These are phyloP conservation scores for Suillus sp. DNA, from an alignment of 768 basidiomycete species.

Conservation along the genomic window DNA sequence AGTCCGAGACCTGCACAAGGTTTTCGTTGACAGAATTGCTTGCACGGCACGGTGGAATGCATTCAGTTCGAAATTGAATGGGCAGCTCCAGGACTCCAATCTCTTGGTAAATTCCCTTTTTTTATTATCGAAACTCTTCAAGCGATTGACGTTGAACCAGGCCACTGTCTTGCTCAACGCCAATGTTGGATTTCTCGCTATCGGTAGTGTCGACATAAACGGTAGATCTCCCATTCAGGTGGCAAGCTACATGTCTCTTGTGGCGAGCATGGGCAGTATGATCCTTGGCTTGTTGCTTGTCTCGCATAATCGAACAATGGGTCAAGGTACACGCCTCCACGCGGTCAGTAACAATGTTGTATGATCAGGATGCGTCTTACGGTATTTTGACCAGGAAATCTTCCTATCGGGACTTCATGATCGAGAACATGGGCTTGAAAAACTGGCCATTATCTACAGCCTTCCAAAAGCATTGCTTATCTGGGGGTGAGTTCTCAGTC, in stretches of 20 bases:
- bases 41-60: constrained; percentile 41
- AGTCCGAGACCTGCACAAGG: constrained; percentile 41
- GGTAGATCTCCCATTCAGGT: constrained; percentile 35
- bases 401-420: constrained; percentile 25
- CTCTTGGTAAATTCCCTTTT: constrained; percentile 44
- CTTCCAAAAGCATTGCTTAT: constrained; percentile 57
- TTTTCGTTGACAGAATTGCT: constrained; percentile 42
- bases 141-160: constrained; percentile 30
- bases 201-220: constrained; percentile 40
- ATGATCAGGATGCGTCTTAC: constrained; percentile 11
- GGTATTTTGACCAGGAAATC: constrained; percentile 14
- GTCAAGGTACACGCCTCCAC: constrained; percentile 30
- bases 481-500: constrained; percentile 51
- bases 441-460: constrained; percentile 52
- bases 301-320: constrained; percentile 41
- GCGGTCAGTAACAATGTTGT: constrained; percentile 35
- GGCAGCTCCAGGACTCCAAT: constrained; percentile 54
- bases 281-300: constrained; percentile 45
- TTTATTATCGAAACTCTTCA: background rate
- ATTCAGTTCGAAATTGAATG: constrained; percentile 44
- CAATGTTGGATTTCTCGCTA: constrained; percentile 61
- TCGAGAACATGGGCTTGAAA: constrained; percentile 45
- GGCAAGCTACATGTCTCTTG: constrained; percentile 45
- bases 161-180: constrained; percentile 58
- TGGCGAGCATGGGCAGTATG: constrained; percentile 44